These are phyloP conservation scores for Vachellia pachyceras DNA, from an alignment of 306 rosid genomes.

Conservation along the genomic window DNA sequence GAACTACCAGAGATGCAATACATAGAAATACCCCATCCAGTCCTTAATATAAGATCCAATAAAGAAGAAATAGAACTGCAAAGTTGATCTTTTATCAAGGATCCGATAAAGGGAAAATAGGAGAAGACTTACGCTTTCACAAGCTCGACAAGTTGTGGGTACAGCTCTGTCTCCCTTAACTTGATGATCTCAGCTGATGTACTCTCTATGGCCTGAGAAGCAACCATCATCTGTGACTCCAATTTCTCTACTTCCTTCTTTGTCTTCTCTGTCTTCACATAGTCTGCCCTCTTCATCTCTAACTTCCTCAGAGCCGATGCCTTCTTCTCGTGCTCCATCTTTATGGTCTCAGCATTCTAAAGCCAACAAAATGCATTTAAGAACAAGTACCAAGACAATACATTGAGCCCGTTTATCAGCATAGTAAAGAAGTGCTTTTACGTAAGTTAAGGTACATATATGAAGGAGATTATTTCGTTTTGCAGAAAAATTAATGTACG, in stretches of 20 bases:
- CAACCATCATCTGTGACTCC: slow-evolving; percentile 93
- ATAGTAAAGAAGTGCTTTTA: no score
- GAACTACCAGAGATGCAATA: not conserved
- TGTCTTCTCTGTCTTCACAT: slow-evolving; percentile 83
- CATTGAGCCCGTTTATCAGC: no score
- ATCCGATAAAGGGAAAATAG: not conserved
- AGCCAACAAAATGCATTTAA: slow-evolving; percentile 17
- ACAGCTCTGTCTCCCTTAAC: slow-evolving; percentile 80
- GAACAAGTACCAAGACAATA: not conserved
- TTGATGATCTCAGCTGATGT: slow-evolving; percentile 87
- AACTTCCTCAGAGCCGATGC: slow-evolving; percentile 69
- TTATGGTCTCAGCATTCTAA: slow-evolving; percentile 76
- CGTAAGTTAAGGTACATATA: no score
- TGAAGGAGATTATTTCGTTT: no score
- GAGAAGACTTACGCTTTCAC: slow-evolving; percentile 83
- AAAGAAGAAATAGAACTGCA: no score
- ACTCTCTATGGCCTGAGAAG: slow-evolving; percentile 87
- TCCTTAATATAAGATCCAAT: not conserved
- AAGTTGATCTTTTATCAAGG: no score
- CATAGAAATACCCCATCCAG: not conserved
- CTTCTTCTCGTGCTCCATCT: slow-evolving; percentile 81
- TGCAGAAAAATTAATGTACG: no score
- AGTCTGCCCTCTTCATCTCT: slow-evolving; percentile 88
- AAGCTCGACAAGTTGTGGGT: slow-evolving; percentile 85
- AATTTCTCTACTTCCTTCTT: slow-evolving; percentile 90